phyloP scores from a whole-genome alignment of 306 rosid species.

The Prinsepia uniflora region DNA sequence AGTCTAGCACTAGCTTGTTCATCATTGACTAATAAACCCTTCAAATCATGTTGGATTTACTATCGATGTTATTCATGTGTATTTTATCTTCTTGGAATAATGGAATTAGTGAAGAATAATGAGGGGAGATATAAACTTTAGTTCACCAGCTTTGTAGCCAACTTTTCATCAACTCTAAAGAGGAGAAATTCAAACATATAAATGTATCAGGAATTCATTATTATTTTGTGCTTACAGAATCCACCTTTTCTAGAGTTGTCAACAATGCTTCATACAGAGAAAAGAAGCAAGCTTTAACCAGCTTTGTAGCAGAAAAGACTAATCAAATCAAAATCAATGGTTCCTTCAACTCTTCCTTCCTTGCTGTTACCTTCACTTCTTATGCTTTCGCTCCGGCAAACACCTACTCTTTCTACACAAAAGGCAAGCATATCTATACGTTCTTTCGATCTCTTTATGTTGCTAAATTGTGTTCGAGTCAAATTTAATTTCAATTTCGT shows the following conservation, averaged over 20 bases:
- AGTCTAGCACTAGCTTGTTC: background rate
- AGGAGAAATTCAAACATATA: background rate
- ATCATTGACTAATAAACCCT: conserved; percentile 11
- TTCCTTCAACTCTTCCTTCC: background rate
- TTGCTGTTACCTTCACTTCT: conserved; percentile 14
- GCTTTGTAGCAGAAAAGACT: background rate
- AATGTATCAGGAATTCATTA: no score
- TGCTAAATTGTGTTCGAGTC: no score
- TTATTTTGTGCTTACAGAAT: background rate
- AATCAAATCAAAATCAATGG: conserved; percentile 22
- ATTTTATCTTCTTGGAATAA: background rate
- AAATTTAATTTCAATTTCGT: no score
- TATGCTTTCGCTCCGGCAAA: conserved; percentile 24
- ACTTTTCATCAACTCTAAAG: no score
- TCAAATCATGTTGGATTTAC: background rate
- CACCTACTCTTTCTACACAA: conserved; percentile 26
- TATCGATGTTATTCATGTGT: background rate
- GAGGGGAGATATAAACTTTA: no score
- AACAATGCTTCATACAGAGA: background rate
- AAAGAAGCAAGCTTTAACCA: background rate
- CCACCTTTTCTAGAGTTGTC: background rate
- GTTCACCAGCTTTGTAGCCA: no score
- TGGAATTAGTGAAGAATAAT: background rate
- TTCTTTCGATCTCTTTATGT: background rate
- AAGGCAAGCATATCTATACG: conserved; percentile 21